Evolutionary conservation across 495 filamentous ascomycete species (phyloP).

Genomic region (Neurospora terricola): DNA sequence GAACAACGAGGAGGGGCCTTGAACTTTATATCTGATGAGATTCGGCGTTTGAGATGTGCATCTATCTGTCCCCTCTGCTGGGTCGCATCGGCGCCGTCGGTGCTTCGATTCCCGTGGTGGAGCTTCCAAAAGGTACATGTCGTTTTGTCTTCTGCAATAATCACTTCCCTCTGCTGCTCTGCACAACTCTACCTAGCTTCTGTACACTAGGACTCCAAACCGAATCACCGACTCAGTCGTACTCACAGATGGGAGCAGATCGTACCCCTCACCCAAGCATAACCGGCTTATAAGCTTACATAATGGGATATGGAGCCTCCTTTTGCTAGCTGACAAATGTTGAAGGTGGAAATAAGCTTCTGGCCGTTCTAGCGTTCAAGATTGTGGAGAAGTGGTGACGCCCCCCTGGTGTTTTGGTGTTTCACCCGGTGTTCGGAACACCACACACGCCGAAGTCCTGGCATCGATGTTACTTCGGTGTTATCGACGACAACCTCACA

Average conservation of each 20-base stretch:
- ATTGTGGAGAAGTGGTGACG: not conserved
- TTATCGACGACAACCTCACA: not conserved
- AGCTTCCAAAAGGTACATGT: no score
- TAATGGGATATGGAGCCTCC: not conserved
- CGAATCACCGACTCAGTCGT: not conserved
- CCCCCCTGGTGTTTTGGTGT: not conserved
- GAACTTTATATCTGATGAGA: not conserved
- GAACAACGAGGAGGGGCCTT: not conserved
- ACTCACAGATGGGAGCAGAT: not conserved
- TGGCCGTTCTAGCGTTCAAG: not conserved
- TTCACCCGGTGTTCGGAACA: not conserved
- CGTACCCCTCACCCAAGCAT: not conserved
- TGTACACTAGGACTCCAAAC: not conserved
- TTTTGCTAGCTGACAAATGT: not conserved
- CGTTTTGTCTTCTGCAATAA: no score
- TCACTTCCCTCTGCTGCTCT: not conserved
- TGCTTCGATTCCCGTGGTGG: no score
- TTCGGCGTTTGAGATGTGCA: not conserved
- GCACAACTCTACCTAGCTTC: not conserved
- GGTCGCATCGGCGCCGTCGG: no score
- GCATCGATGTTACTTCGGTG: not conserved
- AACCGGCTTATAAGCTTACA: not conserved
- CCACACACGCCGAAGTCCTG: not conserved
- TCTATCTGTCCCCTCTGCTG: not conserved
- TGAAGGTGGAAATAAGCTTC: not conserved